Evolutionary conservation across 2,329 filamentous ascomycete species (phyloP).

Genomic region (Fusarium bactridioides): DNA sequence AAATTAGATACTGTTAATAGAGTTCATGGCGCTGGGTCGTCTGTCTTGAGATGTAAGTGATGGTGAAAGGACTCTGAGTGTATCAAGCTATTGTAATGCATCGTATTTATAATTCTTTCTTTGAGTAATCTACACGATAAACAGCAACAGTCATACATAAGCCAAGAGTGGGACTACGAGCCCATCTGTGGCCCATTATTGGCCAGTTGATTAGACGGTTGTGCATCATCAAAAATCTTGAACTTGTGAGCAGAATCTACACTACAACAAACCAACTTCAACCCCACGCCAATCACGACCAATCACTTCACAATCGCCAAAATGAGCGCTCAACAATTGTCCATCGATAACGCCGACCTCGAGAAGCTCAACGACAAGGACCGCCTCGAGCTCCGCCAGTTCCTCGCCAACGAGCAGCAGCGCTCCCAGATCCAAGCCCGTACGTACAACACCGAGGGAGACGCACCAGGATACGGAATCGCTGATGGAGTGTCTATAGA

Average conservation of each 20-base stretch:
- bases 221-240: constrained; percentile 36
- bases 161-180: constrained; percentile 10
- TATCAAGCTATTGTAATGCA: background rate
- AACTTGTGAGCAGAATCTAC: constrained; percentile 8
- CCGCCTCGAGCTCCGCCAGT: constrained; percentile 86
- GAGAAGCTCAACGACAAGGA: constrained; percentile 81
- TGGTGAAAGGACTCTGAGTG: background rate
- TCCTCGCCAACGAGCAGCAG: constrained; percentile 84
- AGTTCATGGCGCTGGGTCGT: constrained; percentile 5
- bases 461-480: background rate
- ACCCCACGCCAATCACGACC: background rate
- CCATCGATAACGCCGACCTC: constrained; percentile 67
- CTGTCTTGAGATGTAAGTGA: background rate
- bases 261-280: constrained; percentile 13
- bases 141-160: background rate
- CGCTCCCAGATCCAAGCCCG: constrained; percentile 73
- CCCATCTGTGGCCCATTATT: constrained; percentile 12
- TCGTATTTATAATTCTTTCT: background rate
- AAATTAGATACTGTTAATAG: constrained; percentile 16
- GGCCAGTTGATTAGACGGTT: constrained; percentile 7
- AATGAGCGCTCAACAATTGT: constrained; percentile 49
- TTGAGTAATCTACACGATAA: background rate
- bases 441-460: constrained; percentile 50
- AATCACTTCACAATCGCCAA: constrained; percentile 11
- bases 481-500: constrained; percentile 47